phyloP scores from a whole-genome alignment of 805 yeast genomes.

The Martiniozyma abietophila region DNA sequence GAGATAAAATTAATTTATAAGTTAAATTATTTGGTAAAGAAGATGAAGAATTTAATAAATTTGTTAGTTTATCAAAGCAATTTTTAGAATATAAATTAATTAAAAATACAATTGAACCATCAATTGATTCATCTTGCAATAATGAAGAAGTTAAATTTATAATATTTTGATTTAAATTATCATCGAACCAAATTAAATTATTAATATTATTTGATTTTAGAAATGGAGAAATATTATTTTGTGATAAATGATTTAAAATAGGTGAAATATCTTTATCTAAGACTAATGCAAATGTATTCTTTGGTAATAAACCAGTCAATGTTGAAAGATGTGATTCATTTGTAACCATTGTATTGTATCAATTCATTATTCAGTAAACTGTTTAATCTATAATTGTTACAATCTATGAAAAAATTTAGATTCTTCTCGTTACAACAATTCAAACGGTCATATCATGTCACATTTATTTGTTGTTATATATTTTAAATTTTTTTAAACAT shows the following conservation, averaged over 20 bases:
- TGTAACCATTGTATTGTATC: too few species aligned
- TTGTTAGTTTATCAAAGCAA: conserved; percentile 2
- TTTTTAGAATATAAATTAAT: conserved; percentile 1
- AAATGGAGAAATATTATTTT: conserved; percentile 18
- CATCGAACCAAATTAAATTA: conserved; percentile 25
- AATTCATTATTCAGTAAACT: too few species aligned
- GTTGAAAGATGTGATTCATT: too few species aligned
- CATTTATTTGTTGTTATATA: too few species aligned
- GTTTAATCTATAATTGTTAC: too few species aligned
- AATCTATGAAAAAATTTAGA: too few species aligned
- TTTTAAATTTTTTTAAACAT: too few species aligned
- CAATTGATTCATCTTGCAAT: neutral
- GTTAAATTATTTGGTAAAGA: neutral
- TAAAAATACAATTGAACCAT: conserved; percentile 5
- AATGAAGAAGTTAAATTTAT: conserved; percentile 10
- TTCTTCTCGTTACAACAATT: too few species aligned
- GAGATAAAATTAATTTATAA: conserved; percentile 4
- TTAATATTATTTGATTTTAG: conserved; percentile 18
- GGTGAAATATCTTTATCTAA: conserved; percentile 20
- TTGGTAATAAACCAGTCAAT: too few species aligned
- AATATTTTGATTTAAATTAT: conserved; percentile 5
- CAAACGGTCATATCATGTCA: too few species aligned
- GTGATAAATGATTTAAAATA: conserved; percentile 20
- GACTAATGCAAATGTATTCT: conserved; percentile 12
- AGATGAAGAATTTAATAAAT: neutral